Conservation (phyloP, 345 rosid genomes). For the Clarkia xantiana region DNA sequence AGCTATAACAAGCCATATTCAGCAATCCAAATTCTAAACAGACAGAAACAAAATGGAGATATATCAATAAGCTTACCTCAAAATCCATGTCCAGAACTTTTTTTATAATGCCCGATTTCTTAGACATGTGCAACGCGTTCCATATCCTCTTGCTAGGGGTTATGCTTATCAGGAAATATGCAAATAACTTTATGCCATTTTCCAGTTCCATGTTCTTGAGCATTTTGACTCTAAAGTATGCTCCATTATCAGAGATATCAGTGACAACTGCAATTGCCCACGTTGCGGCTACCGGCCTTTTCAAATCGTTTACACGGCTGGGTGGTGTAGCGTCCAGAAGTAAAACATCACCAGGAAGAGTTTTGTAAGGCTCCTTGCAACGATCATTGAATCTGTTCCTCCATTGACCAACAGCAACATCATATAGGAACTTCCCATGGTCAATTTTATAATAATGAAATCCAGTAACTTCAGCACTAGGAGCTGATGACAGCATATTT, state of each 20-base stretch:
- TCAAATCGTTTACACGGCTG: constrained; percentile 19
- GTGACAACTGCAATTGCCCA: constrained; percentile 19
- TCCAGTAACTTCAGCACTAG: constrained; percentile 16
- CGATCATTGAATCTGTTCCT: constrained; percentile 12
- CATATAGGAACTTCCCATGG: constrained; percentile 3
- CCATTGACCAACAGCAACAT: constrained; percentile 23
- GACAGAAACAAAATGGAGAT: too few relatives aligned
- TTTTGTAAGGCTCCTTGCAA: constrained; percentile 23
- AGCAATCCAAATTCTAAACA: not conserved
- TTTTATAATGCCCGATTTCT: constrained; percentile 14
- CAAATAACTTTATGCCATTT: constrained; percentile 10
- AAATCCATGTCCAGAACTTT: constrained; percentile 12
- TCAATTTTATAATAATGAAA: not conserved
- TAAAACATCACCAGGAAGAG: constrained; percentile 28
- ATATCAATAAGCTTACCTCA: constrained; percentile 21
- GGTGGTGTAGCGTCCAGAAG: constrained; percentile 20
- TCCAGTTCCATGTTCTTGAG: not conserved
- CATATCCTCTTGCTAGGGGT: constrained; percentile 25
- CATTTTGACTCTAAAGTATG: constrained; percentile 10
- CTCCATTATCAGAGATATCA: constrained; percentile 2
- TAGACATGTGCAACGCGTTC: constrained; percentile 19
- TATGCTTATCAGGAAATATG: constrained; percentile 17
- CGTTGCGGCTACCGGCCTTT: constrained; percentile 12
- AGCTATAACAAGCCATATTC: not conserved
- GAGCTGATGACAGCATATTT: constrained; percentile 16